Conservation (phyloP, 352 stramenopile genomes). For the Globisporangium nunn region DNA sequence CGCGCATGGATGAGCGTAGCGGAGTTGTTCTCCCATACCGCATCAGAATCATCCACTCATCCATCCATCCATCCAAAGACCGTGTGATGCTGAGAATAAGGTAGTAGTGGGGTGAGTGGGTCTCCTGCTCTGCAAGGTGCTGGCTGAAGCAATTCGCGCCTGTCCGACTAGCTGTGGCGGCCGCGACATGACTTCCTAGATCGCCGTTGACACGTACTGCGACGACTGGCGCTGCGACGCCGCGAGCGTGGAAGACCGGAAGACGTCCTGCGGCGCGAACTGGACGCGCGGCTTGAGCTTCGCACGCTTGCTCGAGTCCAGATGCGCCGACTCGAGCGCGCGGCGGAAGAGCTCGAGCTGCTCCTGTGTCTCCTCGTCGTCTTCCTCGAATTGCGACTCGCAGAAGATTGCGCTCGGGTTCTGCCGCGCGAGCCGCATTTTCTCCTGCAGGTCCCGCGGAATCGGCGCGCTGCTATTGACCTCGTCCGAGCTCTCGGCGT, state of each 20-base stretch:
- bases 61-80: neutral
- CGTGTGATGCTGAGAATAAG: neutral
- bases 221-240: constrained; percentile 17
- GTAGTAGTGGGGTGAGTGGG: neutral
- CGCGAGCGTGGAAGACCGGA: constrained; percentile 36
- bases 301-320: constrained; percentile 38
- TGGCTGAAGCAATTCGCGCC: neutral
- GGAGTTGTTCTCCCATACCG: no score
- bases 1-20: neutral
- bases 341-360: constrained; percentile 71
- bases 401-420: constrained; percentile 77
- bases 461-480: constrained; percentile 1
- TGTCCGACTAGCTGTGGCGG: no score
- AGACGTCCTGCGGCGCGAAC: constrained; percentile 69
- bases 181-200: neutral
- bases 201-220: constrained; percentile 13
- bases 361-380: constrained; percentile 69
- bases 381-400: constrained; percentile 78
- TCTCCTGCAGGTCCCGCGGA: constrained; percentile 37
- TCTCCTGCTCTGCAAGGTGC: neutral
- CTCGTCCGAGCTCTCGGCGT: constrained; percentile 5
- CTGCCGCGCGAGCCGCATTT: constrained; percentile 53
- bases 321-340: constrained; percentile 69
- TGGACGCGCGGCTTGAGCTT: constrained; percentile 59
- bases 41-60: no score